Evolutionary conservation across 1,284 basidiomycete genomes (phyloP).

Genomic region (Tilletia setariae): DNA sequence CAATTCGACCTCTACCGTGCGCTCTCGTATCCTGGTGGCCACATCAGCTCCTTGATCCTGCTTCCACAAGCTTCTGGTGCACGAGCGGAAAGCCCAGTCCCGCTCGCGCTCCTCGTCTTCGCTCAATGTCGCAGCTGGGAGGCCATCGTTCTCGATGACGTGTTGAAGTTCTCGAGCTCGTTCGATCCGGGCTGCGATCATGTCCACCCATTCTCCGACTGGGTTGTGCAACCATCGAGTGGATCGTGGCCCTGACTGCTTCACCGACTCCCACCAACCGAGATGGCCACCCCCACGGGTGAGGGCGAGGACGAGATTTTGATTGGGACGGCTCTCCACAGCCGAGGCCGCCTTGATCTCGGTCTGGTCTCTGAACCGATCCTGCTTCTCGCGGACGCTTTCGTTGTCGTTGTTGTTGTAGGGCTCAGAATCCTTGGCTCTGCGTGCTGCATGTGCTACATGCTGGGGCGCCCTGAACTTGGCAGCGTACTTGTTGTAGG

Average conservation of each 20-base stretch:
- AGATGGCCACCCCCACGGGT: slow-evolving; percentile 85
- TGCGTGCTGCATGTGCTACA: neutral
- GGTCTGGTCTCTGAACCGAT: neutral
- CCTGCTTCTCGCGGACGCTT: slow-evolving; percentile 24
- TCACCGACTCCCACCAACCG: slow-evolving; percentile 70
- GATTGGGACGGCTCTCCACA: slow-evolving; percentile 43
- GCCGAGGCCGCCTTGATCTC: slow-evolving; percentile 57
- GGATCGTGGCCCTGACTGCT: slow-evolving; percentile 33
- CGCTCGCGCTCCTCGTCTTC: slow-evolving; percentile 11
- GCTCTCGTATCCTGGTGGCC: slow-evolving; percentile 15
- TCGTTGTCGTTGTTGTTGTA: slow-evolving; percentile 58
- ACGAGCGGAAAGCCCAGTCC: slow-evolving; percentile 10
- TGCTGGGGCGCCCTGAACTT: slow-evolving; percentile 2
- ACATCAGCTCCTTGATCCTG: neutral
- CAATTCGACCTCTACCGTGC: slow-evolving; percentile 31
- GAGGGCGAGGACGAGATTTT: slow-evolving; percentile 68
- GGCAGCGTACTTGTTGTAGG: slow-evolving; percentile 58
- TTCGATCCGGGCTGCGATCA: slow-evolving; percentile 16
- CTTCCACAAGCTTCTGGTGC: neutral
- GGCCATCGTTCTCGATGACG: neutral
- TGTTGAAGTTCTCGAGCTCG: neutral
- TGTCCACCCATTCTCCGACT: slow-evolving; percentile 30
- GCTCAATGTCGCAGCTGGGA: neutral
- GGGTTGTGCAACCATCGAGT: slow-evolving; percentile 46
- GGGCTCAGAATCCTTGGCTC: too few relatives aligned